Conservation (phyloP, 2,329 filamentous ascomycete species). For the Neofusicoccum ribis region DNA sequence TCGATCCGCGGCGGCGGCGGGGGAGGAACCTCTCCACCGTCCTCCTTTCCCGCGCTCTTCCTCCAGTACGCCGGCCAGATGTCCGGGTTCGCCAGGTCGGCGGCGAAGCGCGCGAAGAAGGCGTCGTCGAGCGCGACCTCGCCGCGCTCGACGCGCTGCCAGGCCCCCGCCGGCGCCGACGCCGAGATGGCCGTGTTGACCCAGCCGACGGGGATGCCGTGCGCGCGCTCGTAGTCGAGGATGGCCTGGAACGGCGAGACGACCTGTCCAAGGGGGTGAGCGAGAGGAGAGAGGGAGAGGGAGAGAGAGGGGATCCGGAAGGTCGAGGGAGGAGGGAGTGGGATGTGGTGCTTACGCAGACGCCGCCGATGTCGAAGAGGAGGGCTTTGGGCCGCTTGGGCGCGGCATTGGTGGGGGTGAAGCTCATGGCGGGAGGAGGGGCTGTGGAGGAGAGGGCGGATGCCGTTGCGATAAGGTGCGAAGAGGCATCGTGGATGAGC, state of each 20-base stretch:
- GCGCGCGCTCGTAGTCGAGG: slow-evolving; percentile 78
- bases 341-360: slow-evolving; percentile 70
- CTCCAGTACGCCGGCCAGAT: slow-evolving; percentile 67
- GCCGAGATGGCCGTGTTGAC: slow-evolving; percentile 86
- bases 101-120: slow-evolving; percentile 76
- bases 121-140: slow-evolving; percentile 70
- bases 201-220: slow-evolving; percentile 82
- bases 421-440: no score
- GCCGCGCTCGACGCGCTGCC: slow-evolving; percentile 86
- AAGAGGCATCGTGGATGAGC: background rate
- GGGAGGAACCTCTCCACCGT: slow-evolving; percentile 31
- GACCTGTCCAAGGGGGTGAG: slow-evolving; percentile 57
- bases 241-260: slow-evolving; percentile 91
- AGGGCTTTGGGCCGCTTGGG: slow-evolving; percentile 29
- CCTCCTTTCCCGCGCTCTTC: slow-evolving; percentile 22
- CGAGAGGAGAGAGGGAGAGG: background rate
- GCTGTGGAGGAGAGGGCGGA: background rate
- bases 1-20: slow-evolving; percentile 75
- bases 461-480: background rate
- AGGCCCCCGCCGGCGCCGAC: slow-evolving; percentile 75
- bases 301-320: slow-evolving; percentile 27
- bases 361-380: slow-evolving; percentile 94
- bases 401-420: background rate
- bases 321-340: background rate
- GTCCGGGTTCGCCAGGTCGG: slow-evolving; percentile 65